Evolutionary conservation across 2,329 filamentous ascomycete genomes (phyloP), one percentile per base, ranked within the genome.

Genomic region (Exophiala alcalophila): DNA sequence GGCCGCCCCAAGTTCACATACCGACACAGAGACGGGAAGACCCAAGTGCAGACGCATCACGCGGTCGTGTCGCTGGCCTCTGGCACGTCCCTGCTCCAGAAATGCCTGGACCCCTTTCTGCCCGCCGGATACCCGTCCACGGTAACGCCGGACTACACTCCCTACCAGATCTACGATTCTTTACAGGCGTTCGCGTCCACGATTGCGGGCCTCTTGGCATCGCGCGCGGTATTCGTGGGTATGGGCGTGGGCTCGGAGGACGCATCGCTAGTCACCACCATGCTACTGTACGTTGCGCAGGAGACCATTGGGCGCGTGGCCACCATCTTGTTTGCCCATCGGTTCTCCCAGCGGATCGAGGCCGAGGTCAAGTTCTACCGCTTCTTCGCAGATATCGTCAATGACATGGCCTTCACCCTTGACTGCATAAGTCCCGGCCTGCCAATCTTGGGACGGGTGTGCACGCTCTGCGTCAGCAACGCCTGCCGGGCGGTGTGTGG

Each of bases 281-380:
- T 95, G 27, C 77, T 95, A 8, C 77, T 95, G 36, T 87, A 86
- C 20, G 84, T 94, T 49, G 69, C 92, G 7, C 87, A 92, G 64
- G 86, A 92, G 53, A 84, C 82, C 36, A 83, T 85, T 48, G 88
- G 86, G 6, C 80, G 88, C 5, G 68, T 94, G 18, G 86, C 86
- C 1, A 95, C 89, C 0, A 94, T 95, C 47, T 65, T 86, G 7
- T 94, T 95, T 62, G 90, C 89, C 1, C 83, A 94, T 62, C 76
- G 80, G 29, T 81, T 91, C 45, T 88, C 89, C 25, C 84, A 84
- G 31, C 78, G 85, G 21, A 83, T 95, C 33, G 88, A 94, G 63
- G 86, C 88, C 2, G 89, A 96, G 61, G 91, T 86, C 69, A 96
- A 96, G 64, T 83, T 79, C 63, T 95, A 90, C 65, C 83, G 89